Evolutionary conservation across 306 rosid species (phyloP).

Genomic region (Cucumis cinereus): DNA sequence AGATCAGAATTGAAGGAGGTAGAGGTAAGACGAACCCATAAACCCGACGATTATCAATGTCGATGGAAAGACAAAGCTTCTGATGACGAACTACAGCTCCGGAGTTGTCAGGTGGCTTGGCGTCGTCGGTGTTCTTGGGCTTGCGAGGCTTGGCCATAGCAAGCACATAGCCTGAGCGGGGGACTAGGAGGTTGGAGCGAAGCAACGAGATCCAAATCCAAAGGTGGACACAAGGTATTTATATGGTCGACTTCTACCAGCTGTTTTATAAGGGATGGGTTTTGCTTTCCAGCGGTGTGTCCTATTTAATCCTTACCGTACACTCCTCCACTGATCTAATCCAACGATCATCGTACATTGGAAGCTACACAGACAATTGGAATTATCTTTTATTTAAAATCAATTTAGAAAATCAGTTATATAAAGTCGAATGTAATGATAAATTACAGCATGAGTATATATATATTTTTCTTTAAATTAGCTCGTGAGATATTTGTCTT

Average conservation of each 20-base stretch:
- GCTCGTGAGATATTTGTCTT: no score
- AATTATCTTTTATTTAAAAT: no score
- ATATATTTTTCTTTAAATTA: no score
- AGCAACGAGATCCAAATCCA: background rate
- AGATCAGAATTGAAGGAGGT: background rate
- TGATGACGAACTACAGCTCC: conserved; percentile 80
- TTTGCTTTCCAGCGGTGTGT: background rate
- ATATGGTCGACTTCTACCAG: background rate
- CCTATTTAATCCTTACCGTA: background rate
- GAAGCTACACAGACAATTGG: background rate
- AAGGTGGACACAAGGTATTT: background rate
- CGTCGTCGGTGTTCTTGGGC: conserved; percentile 57
- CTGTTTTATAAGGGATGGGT: background rate
- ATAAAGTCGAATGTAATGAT: no score
- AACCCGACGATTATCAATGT: conserved; percentile 45
- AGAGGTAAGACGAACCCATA: conserved; percentile 54
- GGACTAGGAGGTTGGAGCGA: background rate
- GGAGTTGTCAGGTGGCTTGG: conserved; percentile 75
- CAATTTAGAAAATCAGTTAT: no score
- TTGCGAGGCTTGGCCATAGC: conserved; percentile 93
- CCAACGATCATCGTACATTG: background rate
- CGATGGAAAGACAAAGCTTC: conserved; percentile 85
- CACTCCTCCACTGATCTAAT: background rate
- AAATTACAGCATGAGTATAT: no score
- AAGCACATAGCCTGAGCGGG: background rate